Evolutionary conservation across 2,329 filamentous ascomycete species (phyloP).

Genomic region (Hypoxylon sp.): DNA sequence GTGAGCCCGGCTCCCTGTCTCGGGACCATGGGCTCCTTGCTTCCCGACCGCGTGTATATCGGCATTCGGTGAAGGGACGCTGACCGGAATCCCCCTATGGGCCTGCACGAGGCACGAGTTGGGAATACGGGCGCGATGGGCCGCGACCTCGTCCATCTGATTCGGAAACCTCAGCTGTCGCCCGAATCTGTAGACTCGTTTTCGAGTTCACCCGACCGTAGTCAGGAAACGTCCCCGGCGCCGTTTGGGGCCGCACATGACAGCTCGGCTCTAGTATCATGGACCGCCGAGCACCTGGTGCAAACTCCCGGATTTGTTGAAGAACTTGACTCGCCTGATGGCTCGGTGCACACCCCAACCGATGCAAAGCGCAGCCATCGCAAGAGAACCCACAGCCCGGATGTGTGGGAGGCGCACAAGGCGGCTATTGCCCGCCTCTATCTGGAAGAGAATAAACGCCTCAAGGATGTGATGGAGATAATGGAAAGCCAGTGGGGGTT

Average conservation of each 20-base stretch:
- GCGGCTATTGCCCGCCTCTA: slow-evolving; percentile 47
- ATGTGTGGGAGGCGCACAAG: slow-evolving; percentile 45
- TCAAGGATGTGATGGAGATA: slow-evolving; percentile 49
- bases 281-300: slow-evolving; percentile 23
- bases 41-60: slow-evolving; percentile 33
- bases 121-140: slow-evolving; percentile 33
- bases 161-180: slow-evolving; percentile 32
- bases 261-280: slow-evolving; percentile 6
- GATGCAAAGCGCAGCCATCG: slow-evolving; percentile 35
- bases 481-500: slow-evolving; percentile 45
- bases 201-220: slow-evolving; percentile 20
- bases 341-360: slow-evolving; percentile 23
- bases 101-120: slow-evolving; percentile 28
- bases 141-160: slow-evolving; percentile 35
- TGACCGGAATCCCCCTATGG: slow-evolving; percentile 29
- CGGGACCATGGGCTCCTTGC: slow-evolving; percentile 42
- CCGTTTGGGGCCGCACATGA: slow-evolving; percentile 10
- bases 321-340: slow-evolving; percentile 21
- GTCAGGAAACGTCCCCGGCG: slow-evolving; percentile 23
- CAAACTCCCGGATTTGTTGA: slow-evolving; percentile 15
- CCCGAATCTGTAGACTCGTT: slow-evolving; percentile 29
- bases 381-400: slow-evolving; percentile 43
- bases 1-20: slow-evolving; percentile 34
- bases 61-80: slow-evolving; percentile 37
- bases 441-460: slow-evolving; percentile 47